Percentiles rank a stretch among this genome's conserved stretches.
phyloP scores from a whole-genome alignment of 305 asterid species.

The Petunia hybrid region DNA sequence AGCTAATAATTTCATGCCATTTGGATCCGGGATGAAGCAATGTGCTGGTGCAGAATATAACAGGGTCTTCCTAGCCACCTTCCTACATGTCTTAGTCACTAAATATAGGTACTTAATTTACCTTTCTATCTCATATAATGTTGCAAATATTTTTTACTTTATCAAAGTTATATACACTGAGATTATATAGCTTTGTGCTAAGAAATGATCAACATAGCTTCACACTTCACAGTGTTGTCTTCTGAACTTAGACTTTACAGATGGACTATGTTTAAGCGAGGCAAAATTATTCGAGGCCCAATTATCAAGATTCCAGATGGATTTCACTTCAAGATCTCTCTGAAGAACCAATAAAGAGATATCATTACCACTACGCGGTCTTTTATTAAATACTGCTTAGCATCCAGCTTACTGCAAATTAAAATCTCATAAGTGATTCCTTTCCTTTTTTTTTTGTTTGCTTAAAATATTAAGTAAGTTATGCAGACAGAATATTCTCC shows the following conservation, averaged over 20 bases:
- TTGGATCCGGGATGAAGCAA: slow-evolving; percentile 74
- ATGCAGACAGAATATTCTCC: background rate
- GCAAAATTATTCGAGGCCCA: slow-evolving; percentile 74
- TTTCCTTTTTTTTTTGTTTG: background rate
- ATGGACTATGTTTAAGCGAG: slow-evolving; percentile 76
- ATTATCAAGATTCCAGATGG: slow-evolving; percentile 87
- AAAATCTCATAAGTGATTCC: background rate
- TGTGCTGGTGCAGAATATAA: slow-evolving; percentile 84
- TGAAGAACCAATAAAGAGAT: slow-evolving; percentile 32
- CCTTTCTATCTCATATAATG: no score
- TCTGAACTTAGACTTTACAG: slow-evolving; percentile 39
- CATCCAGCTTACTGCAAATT: background rate
- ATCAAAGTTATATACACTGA: no score
- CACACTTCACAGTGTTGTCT: background rate
- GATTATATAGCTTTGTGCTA: background rate
- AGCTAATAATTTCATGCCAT: slow-evolving; percentile 65
- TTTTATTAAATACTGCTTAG: no score
- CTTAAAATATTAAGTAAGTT: background rate
- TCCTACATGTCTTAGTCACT: slow-evolving; percentile 66
- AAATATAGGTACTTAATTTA: slow-evolving; percentile 52
- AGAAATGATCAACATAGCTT: background rate
- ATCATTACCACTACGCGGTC: background rate
- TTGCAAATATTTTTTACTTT: no score
- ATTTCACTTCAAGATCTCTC: slow-evolving; percentile 69
- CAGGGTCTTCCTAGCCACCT: slow-evolving; percentile 59